phyloP scores from a whole-genome alignment of 768 basidiomycete genomes.

The Suillus weaverae region DNA sequence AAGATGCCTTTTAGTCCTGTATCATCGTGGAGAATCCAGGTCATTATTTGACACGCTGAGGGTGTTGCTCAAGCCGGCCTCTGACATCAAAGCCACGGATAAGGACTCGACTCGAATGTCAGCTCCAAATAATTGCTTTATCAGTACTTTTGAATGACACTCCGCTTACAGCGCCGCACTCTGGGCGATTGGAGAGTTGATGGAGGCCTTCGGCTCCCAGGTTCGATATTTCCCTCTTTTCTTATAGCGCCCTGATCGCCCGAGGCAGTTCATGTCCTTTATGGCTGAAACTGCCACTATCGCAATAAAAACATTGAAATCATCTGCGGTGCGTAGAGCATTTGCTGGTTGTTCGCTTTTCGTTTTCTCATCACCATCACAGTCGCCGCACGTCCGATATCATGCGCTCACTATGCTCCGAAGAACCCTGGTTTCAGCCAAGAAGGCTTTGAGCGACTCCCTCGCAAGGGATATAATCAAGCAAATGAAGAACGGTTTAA shows the following conservation, averaged over 20 bases:
- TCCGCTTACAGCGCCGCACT: slow-evolving; percentile 65
- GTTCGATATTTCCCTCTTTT: slow-evolving; percentile 43
- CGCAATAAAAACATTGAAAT: slow-evolving; percentile 66
- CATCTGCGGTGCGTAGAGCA: slow-evolving; percentile 60
- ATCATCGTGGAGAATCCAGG: slow-evolving; percentile 78
- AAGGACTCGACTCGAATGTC: slow-evolving; percentile 69
- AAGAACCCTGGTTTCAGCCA: slow-evolving; percentile 80
- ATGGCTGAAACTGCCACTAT: slow-evolving; percentile 79
- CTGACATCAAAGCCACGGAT: slow-evolving; percentile 67
- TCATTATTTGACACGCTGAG: slow-evolving; percentile 87
- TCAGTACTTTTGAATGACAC: slow-evolving; percentile 10
- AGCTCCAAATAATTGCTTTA: slow-evolving; percentile 24
- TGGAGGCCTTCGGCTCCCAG: slow-evolving; percentile 81
- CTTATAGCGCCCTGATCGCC: background rate
- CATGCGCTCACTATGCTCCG: slow-evolving; percentile 75
- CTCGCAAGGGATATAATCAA: slow-evolving; percentile 81
- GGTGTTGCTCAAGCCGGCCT: slow-evolving; percentile 68
- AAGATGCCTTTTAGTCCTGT: slow-evolving; percentile 72
- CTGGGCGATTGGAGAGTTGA: slow-evolving; percentile 86
- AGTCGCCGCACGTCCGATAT: slow-evolving; percentile 83
- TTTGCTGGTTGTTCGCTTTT: background rate
- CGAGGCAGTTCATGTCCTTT: slow-evolving; percentile 85
- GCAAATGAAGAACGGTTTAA: slow-evolving; percentile 69
- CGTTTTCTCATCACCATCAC: slow-evolving; percentile 12
- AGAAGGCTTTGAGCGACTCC: slow-evolving; percentile 80